Evolutionary conservation across 495 filamentous ascomycete species (phyloP), one percentile per base, ranked within the genome.

Genomic region (Diplogelasinospora grovesii): DNA sequence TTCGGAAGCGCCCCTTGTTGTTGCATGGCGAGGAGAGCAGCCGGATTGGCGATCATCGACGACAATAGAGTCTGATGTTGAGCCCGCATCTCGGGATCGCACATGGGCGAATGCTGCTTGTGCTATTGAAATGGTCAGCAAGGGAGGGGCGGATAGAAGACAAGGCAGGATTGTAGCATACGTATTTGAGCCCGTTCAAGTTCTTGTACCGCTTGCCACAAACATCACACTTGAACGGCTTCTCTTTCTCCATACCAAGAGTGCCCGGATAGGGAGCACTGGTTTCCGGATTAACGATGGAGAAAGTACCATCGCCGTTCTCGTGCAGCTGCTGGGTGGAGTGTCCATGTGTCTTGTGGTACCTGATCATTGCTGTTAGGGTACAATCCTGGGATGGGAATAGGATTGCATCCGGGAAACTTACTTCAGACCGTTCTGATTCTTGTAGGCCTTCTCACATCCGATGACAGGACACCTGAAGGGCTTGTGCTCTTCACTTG

Each of bases 181-280:
- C 73, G 53, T 94, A 94, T 78, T 94, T 94, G 10, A 94, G 75
- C 10, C 87, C 87, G 57, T 99, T 99, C 35, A 99, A 63, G 57
- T 99, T 99, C 79, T 99, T 99, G 70, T 99, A 99, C 18, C 92
- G 82, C 69, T 99, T 99, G 48, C 92, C 89, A 56, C 92, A 99
- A 11, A 86, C 78, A 35, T 96, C 87, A 63, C 92, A 99, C 55
- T 86, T 85, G 64, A 97, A 96, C 5, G 92, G 92, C 64, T 99
- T 99, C 67, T 96, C 89, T 61, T 97, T 99, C 66, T 99, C 92
- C 93, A 99, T 99, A 7, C 93, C 93, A 8, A 93, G 69, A 7
- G 94, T 96, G 37, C 93, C 93, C 1, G 92, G 90, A 46, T 96
- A 97, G 1, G 92, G 92, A 0, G 84, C 71, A 16, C 86, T 89